phyloP scores from a whole-genome alignment of 2,329 filamentous ascomycete genomes.

The Colletotrichum falcatum region DNA sequence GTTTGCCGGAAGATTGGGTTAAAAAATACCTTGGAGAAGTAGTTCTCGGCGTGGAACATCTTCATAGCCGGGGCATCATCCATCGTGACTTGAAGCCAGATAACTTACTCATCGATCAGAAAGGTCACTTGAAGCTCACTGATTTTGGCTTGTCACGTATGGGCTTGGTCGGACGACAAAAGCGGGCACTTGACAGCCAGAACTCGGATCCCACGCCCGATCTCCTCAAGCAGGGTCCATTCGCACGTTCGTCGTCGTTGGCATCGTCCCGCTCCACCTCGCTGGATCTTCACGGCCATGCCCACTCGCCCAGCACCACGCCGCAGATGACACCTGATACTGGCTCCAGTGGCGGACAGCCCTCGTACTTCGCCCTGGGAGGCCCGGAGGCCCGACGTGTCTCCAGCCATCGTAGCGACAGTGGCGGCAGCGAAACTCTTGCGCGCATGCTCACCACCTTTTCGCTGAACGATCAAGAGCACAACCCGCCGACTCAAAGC shows the following conservation, averaged over 20 bases:
- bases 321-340: slow-evolving; percentile 85
- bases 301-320: slow-evolving; percentile 83
- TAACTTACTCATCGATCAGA: slow-evolving; percentile 96
- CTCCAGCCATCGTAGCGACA: slow-evolving; percentile 85
- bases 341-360: slow-evolving; percentile 76
- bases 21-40: slow-evolving; percentile 98
- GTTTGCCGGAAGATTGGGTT: slow-evolving; percentile 95
- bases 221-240: slow-evolving; percentile 90
- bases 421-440: slow-evolving; percentile 87
- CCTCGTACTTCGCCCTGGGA: slow-evolving; percentile 90
- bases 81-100: slow-evolving; percentile 98
- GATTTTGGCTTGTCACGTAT: slow-evolving; percentile 98
- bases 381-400: slow-evolving; percentile 74
- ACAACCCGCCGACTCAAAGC: slow-evolving; percentile 57
- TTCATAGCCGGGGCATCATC: slow-evolving; percentile 94
- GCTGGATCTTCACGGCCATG: slow-evolving; percentile 82
- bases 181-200: slow-evolving; percentile 84
- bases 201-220: slow-evolving; percentile 89
- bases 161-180: slow-evolving; percentile 96
- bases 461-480: slow-evolving; percentile 73
- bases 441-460: slow-evolving; percentile 85
- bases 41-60: slow-evolving; percentile 94
- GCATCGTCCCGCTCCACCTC: slow-evolving; percentile 93
- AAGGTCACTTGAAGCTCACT: slow-evolving; percentile 94
- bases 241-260: slow-evolving; percentile 85